Evolutionary conservation across 2,329 filamentous ascomycete genomes (phyloP).

Genomic region (Diaporthe vexans): DNA sequence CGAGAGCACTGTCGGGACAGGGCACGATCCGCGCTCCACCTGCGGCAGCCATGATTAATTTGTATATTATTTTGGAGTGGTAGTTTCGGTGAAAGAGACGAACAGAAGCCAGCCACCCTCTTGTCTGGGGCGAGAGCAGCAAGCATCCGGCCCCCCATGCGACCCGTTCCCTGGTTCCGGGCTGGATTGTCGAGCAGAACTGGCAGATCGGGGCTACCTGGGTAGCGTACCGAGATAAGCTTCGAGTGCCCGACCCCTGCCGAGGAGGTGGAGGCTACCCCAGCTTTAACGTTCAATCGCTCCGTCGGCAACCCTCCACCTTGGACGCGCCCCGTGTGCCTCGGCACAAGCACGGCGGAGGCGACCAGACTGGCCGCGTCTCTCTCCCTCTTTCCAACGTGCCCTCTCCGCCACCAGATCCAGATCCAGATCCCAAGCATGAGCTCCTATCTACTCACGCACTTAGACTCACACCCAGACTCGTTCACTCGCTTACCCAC

Average conservation of each 20-base stretch:
- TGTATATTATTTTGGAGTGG: constrained; percentile 12
- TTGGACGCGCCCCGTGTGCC: background rate
- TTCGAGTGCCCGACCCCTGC: background rate
- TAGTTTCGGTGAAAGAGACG: background rate
- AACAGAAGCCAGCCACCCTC: background rate
- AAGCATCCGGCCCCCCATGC: background rate
- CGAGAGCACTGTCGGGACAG: background rate
- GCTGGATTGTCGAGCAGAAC: constrained; percentile 2
- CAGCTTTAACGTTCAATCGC: background rate
- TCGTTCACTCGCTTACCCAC: background rate
- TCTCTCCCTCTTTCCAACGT: background rate
- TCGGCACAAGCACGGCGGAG: constrained; percentile 7
- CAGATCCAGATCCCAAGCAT: no score
- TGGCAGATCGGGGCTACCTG: background rate
- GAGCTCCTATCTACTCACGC: no score
- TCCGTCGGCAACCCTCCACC: background rate
- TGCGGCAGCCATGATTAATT: constrained; percentile 4
- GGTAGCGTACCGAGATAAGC: no score
- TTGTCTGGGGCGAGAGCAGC: background rate
- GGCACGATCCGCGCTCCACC: background rate
- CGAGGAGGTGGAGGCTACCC: constrained; percentile 12
- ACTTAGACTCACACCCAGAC: background rate
- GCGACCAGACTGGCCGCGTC: background rate
- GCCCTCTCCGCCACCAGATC: no score
- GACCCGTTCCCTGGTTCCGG: background rate